Conservation (phyloP, 257 asterid species). For the Anisodus acutangulus region DNA sequence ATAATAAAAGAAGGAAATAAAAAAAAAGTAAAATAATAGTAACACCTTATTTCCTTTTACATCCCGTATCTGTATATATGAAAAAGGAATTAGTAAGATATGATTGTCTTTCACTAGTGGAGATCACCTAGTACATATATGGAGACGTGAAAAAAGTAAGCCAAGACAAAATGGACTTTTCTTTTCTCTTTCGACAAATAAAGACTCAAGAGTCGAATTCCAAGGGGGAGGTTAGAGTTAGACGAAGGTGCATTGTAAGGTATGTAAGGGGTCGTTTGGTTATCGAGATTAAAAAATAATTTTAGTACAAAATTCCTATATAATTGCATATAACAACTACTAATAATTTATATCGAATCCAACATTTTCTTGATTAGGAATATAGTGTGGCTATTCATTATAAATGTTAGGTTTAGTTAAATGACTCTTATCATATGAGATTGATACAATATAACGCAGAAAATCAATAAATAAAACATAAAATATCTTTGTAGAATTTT, state of each 20-base stretch:
- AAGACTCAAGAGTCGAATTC: not conserved
- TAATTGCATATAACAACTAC: not conserved
- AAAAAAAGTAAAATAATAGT: not conserved
- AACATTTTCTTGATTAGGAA: not conserved
- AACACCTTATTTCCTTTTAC: not conserved
- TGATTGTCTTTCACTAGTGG: not conserved
- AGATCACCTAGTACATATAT: not conserved
- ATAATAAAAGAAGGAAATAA: not conserved
- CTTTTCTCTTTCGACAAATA: not conserved
- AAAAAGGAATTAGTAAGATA: not conserved
- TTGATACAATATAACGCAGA: not conserved
- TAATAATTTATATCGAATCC: not conserved
- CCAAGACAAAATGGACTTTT: not conserved
- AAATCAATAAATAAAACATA: not conserved
- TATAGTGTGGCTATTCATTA: not conserved
- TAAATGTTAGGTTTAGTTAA: not conserved
- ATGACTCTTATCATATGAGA: not conserved
- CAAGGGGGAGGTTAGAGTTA: constrained; percentile 16
- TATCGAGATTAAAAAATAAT: not conserved
- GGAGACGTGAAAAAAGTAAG: not conserved
- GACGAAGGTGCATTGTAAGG: not conserved
- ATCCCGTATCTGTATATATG: not conserved
- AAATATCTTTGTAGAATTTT: too few species aligned
- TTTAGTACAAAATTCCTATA: not conserved
- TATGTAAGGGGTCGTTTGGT: not conserved